Evolutionary conservation across 176 grass and related monocot species (phyloP), one percentile per base, ranked within the genome.

Genomic region (Bolboschoenus planiculmis): DNA sequence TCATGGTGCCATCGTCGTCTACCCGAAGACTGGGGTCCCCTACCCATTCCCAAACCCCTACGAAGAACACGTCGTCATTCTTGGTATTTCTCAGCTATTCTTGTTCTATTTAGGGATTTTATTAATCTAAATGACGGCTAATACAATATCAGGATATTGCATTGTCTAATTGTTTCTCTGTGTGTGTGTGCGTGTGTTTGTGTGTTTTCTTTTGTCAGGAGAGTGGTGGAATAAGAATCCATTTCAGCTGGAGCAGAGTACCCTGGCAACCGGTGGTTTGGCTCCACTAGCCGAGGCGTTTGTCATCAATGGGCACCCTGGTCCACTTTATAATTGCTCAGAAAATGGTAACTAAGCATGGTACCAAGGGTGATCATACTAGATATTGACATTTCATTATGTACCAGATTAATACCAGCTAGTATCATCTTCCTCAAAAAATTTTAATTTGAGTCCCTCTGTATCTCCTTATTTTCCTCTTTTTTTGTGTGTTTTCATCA

Each of bases 231-330:
- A 75, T 27, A 75, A 15, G 37, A 61, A 87, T 73, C 35, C 39
- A 21, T 35, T 62, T 34, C 42, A 87, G 26, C 36, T 87, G 8
- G 63, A 80, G 65, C 50, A 55, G 27, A 35, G 81, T 58, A 56
- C 39, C 4, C 20, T 46, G 9, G 58, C 27, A 29, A 71, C 42
- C n/a, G 78, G 57, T 53, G 85, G 51, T 30, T n/a, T n/a, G 30
- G 64, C 78, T 33, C 84, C 84, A 56, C 55, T 33, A 33, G 44
- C 78, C 33, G 78, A 82, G 29, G 85, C 85, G 2, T 74, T 47
- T 20, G 57, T 46, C n/a, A 87, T 87, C 34, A 87, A 87, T 76
- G 85, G 85, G 6, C 60, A 87, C 42, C 78, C 78, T 15, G 85
- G 85, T 11, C 51, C 65, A 14, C 64, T 82, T 40, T 83, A 82